phyloP scores from a whole-genome alignment of 352 stramenopile genomes.

The Globisporangium spinosum region DNA sequence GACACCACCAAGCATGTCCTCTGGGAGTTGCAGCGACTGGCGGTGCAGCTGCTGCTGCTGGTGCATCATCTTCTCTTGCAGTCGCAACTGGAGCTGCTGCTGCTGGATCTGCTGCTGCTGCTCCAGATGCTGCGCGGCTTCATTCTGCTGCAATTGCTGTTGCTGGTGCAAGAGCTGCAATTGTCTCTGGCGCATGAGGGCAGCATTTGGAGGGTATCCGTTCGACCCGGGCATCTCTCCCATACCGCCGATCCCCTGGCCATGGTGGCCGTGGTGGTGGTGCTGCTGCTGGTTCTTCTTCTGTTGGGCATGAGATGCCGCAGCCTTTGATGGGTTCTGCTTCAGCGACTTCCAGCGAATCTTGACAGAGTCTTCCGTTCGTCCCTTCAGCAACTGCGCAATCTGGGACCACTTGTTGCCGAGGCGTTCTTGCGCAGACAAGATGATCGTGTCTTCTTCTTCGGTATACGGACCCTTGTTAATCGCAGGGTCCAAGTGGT shows the following conservation, averaged over 20 bases:
- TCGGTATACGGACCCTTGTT: slow-evolving; percentile 94
- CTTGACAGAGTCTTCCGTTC: slow-evolving; percentile 93
- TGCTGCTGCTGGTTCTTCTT: slow-evolving; percentile 75
- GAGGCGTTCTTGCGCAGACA: slow-evolving; percentile 85
- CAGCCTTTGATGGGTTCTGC: slow-evolving; percentile 80
- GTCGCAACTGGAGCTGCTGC: slow-evolving; percentile 47
- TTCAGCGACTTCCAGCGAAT: slow-evolving; percentile 90
- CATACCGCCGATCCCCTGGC: not conserved
- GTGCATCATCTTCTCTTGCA: slow-evolving; percentile 62
- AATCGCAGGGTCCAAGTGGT: slow-evolving; percentile 88
- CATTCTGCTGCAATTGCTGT: slow-evolving; percentile 58
- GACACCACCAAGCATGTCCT: slow-evolving; percentile 22
- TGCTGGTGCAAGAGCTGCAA: slow-evolving; percentile 72
- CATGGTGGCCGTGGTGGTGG: slow-evolving; percentile 22
- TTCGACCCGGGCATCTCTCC: slow-evolving; percentile 42
- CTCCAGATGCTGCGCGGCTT: slow-evolving; percentile 61
- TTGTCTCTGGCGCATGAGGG: slow-evolving; percentile 64
- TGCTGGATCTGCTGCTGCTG: slow-evolving; percentile 76
- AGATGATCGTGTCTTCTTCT: slow-evolving; percentile 93
- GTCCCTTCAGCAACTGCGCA: slow-evolving; percentile 88
- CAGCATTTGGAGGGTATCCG: slow-evolving; percentile 31
- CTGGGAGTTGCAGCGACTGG: slow-evolving; percentile 44
- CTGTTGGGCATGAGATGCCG: slow-evolving; percentile 67
- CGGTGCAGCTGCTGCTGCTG: slow-evolving; percentile 59
- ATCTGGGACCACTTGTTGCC: slow-evolving; percentile 97